Evolutionary conservation across 2,329 filamentous ascomycete genomes (phyloP), one percentile per base, ranked within the genome.

Genomic region (Clarireedia sp.): DNA sequence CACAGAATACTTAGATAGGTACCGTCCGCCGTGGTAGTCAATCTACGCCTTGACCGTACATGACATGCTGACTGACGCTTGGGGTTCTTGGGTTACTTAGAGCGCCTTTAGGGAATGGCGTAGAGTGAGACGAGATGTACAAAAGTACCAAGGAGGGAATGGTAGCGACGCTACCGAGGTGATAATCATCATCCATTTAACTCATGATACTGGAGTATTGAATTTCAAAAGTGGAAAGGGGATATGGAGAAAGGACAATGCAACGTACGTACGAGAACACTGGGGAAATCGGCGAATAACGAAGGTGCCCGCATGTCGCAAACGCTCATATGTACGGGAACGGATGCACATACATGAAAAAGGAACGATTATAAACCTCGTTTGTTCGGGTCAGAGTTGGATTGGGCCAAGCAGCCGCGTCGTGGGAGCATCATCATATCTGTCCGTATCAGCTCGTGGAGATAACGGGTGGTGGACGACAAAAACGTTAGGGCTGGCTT

Each of bases 401-500:
- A 33, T 44, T 24, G 45, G 41, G 17, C n/a, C 17, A 38, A 43
- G 23, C 23, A 24, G 37, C 44, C 23, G 44, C 38, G 45, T 23
- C 33, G 19, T 49, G 12, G 41, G 21, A 45, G 24, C 17, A 21
- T 21, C n/a, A n/a, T n/a, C 17, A 3, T 6, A n/a, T n/a, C 17
- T 14, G 14, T 10, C 16, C 12, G 24, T 10, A 49, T 54, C 51
- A 54, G 44, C 33, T 48, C 44, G 44, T 48, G 44, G 17, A 21
- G 40, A 44, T 44, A 44, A 17, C 40, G 40, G 40, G 29, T 33
- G 41, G 41, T 21, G 19, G 45, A 24, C 41, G 12, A 54, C 29
- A 21, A 33, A 33, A 33, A 14, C 29, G 43, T 54, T 48, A 54
- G 48, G 44, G 44, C 44, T 54, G 44, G 37, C 41, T 54, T 26